Conservation (phyloP, 768 basidiomycete genomes). For the Xerocomellus chrysenteron region DNA sequence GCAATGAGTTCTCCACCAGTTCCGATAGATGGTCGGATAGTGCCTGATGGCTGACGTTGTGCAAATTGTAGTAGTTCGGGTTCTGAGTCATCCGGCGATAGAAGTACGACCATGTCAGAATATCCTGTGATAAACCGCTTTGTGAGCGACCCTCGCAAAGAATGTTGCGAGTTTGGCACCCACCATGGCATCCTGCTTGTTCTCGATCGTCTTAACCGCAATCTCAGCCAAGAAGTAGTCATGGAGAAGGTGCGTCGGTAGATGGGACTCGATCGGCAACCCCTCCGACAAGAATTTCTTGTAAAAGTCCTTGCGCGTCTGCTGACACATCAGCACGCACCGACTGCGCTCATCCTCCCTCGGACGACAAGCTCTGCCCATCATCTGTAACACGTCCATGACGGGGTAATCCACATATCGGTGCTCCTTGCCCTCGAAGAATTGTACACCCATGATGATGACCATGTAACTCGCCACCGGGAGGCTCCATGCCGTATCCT, state of each 20-base stretch:
- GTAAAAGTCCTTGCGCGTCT: slow-evolving; percentile 98
- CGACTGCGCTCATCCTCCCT: slow-evolving; percentile 84
- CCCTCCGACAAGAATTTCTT: slow-evolving; percentile 98
- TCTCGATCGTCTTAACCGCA: slow-evolving; percentile 97
- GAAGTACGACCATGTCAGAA: slow-evolving; percentile 98
- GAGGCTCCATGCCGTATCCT: slow-evolving; percentile 97
- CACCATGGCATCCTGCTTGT: slow-evolving; percentile 97
- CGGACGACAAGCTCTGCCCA: slow-evolving; percentile 96
- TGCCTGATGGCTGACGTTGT: slow-evolving; percentile 94
- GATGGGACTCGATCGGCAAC: slow-evolving; percentile 94
- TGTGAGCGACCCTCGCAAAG: background rate
- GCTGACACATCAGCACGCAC: slow-evolving; percentile 96
- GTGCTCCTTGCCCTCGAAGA: slow-evolving; percentile 95
- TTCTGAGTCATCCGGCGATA: slow-evolving; percentile 98
- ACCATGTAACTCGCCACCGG: slow-evolving; percentile 97
- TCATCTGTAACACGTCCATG: slow-evolving; percentile 98
- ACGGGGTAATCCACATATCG: slow-evolving; percentile 98
- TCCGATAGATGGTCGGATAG: slow-evolving; percentile 95
- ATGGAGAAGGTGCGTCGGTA: slow-evolving; percentile 86
- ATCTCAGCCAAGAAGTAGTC: slow-evolving; percentile 99
- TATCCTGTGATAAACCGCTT: slow-evolving; percentile 55
- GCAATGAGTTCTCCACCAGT: slow-evolving; percentile 90
- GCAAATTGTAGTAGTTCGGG: slow-evolving; percentile 91
- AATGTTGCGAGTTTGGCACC: background rate
- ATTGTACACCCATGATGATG: slow-evolving; percentile 99